phyloP scores from a whole-genome alignment of 495 filamentous ascomycete species.

The Penicillium odoratum region DNA sequence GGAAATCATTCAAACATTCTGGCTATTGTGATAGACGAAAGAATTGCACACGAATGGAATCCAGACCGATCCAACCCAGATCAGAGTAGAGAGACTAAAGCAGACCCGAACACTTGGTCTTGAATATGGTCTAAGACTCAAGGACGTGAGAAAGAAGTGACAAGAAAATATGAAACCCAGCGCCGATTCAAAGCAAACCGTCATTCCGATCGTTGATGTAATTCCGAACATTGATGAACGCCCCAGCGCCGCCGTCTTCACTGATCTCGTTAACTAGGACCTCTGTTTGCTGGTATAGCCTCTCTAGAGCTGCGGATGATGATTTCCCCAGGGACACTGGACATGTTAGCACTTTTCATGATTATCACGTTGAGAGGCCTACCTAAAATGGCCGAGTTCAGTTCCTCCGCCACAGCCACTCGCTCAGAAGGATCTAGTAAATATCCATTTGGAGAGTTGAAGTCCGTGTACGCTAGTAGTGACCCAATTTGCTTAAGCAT shows the following conservation, averaged over 20 bases:
- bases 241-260: slow-evolving; percentile 79
- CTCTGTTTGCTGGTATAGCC: slow-evolving; percentile 81
- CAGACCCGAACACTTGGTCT: not conserved
- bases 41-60: not conserved
- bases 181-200: slow-evolving; percentile 46
- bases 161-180: slow-evolving; percentile 1
- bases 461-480: slow-evolving; percentile 83
- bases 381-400: slow-evolving; percentile 95
- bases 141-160: not conserved
- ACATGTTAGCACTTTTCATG: not conserved
- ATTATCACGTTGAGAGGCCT: slow-evolving; percentile 20
- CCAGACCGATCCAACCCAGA: not conserved
- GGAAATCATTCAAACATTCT: slow-evolving; percentile 13
- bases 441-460: slow-evolving; percentile 71
- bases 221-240: slow-evolving; percentile 76
- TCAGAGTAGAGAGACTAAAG: not conserved
- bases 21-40: slow-evolving; percentile 6
- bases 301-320: slow-evolving; percentile 81
- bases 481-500: slow-evolving; percentile 84
- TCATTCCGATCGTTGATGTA: slow-evolving; percentile 71
- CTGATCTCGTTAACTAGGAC: slow-evolving; percentile 80
- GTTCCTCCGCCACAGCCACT: slow-evolving; percentile 82
- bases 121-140: not conserved
- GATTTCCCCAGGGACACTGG: slow-evolving; percentile 88
- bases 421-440: slow-evolving; percentile 75